Conservation (phyloP, 495 filamentous ascomycete genomes). For the Neurospora sp. region DNA sequence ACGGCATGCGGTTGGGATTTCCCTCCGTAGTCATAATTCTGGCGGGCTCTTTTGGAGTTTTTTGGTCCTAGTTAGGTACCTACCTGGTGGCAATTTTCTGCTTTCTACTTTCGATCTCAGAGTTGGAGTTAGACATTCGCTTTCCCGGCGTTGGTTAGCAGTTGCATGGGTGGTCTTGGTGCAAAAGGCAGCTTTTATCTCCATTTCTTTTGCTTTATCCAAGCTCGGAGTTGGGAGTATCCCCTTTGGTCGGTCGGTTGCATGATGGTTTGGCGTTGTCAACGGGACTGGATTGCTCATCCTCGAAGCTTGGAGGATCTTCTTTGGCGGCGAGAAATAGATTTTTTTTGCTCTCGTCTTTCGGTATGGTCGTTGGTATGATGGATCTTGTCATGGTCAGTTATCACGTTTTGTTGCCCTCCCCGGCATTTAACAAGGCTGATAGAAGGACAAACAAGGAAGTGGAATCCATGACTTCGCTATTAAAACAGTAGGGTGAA, state of each 20-base stretch:
- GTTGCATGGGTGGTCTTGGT: background rate
- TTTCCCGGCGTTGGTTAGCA: background rate
- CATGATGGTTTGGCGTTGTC: background rate
- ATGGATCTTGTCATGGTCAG: background rate
- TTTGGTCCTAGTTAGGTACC: background rate
- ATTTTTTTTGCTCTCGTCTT: background rate
- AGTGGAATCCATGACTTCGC: background rate
- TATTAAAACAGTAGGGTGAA: background rate
- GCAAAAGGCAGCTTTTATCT: background rate
- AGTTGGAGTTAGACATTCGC: background rate
- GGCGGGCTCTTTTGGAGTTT: background rate
- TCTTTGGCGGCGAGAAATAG: background rate
- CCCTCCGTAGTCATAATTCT: background rate
- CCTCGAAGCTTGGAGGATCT: background rate
- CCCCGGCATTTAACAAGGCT: background rate
- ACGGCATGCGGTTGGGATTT: no score
- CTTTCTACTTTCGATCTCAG: background rate
- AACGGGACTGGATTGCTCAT: background rate
- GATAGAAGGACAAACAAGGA: background rate
- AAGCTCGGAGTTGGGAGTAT: background rate
- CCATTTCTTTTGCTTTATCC: background rate
- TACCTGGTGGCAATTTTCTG: background rate
- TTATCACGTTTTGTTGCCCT: background rate
- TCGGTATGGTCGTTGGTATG: background rate
- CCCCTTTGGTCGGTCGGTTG: background rate